These are phyloP conservation scores for Hanseniaspora thailandica DNA, from an alignment of 805 yeast species.

Conservation along the genomic window DNA sequence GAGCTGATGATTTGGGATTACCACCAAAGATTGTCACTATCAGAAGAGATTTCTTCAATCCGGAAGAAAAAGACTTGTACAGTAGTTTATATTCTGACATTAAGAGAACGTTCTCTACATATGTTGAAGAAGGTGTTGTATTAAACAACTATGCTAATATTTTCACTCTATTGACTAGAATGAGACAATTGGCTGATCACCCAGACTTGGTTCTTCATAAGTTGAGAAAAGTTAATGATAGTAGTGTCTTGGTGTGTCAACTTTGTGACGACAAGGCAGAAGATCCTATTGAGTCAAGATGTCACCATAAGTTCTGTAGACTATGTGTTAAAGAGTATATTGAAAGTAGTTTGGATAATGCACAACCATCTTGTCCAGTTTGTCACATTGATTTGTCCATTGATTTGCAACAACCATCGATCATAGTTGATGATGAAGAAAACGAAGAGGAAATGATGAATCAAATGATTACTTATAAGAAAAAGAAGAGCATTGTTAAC, in stretches of 20 bases:
- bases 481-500: constrained; percentile 58
- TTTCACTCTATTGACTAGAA: constrained; percentile 86
- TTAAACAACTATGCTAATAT: constrained; percentile 93
- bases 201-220: constrained; percentile 87
- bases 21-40: constrained; percentile 93
- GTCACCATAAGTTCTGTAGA: constrained; percentile 89
- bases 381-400: constrained; percentile 90
- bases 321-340: constrained; percentile 83
- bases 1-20: constrained; percentile 93
- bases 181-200: constrained; percentile 97
- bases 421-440: constrained; percentile 42
- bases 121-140: constrained; percentile 92
- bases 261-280: constrained; percentile 97
- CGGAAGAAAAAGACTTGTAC: constrained; percentile 88
- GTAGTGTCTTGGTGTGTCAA: constrained; percentile 56
- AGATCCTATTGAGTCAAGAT: constrained; percentile 87
- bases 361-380: constrained; percentile 75
- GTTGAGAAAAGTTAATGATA: constrained; percentile 33
- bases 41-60: constrained; percentile 77
- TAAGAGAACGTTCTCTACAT: constrained; percentile 76
- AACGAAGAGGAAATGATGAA: constrained; percentile 36
- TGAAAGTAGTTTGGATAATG: constrained; percentile 50
- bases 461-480: constrained; percentile 34
- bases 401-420: constrained; percentile 75
- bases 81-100: constrained; percentile 78